phyloP scores from a whole-genome alignment of 2,329 filamentous ascomycete genomes.

The Dothiorella sarmentorum region DNA sequence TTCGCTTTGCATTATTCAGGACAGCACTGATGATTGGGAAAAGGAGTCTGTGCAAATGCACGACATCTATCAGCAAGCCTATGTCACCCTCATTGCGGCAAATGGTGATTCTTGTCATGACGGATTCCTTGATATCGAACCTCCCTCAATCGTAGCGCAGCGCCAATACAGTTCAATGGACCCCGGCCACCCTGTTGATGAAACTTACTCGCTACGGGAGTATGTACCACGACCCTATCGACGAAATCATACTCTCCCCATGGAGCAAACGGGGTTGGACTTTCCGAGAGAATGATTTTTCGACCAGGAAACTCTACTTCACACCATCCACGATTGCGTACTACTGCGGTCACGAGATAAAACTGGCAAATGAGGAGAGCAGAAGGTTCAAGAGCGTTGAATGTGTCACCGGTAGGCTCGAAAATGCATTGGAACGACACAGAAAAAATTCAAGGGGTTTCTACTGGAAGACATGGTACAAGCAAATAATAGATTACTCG shows the following conservation, averaged over 20 bases:
- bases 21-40: conserved; percentile 1
- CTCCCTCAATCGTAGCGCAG: background rate
- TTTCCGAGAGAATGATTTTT: background rate
- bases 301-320: background rate
- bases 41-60: background rate
- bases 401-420: too few relatives aligned
- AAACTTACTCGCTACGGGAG: background rate
- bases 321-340: background rate
- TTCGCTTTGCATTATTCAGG: too few relatives aligned
- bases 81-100: background rate
- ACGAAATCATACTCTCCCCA: background rate
- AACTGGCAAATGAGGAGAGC: background rate
- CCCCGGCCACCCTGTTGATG: background rate
- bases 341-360: background rate
- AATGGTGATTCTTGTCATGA: background rate
- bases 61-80: background rate
- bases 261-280: background rate
- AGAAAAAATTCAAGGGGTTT: background rate
- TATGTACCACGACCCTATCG: too few relatives aligned
- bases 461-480: background rate
- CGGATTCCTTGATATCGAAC: background rate
- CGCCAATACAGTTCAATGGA: background rate
- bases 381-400: too few relatives aligned
- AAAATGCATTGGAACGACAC: too few relatives aligned
- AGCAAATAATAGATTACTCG: background rate